A percentile compares a stretch with the other conserved stretches of the same genome.
Conservation (phyloP, 2,329 filamentous ascomycete species). For the Fusarium subtropicale region DNA sequence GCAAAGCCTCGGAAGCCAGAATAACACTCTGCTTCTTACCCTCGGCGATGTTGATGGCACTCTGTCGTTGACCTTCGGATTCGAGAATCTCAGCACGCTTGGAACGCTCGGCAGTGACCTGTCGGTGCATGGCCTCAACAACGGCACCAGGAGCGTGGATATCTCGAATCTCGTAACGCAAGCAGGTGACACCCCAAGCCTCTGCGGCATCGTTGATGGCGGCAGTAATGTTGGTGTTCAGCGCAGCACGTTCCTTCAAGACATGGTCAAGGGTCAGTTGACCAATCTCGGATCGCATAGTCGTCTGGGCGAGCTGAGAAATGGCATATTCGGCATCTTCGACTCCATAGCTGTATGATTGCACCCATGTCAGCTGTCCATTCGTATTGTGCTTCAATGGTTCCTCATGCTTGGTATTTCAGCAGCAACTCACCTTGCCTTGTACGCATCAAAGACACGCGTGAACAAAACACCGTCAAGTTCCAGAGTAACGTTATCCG, state of each 20-base stretch:
- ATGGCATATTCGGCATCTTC: slow-evolving; percentile 99
- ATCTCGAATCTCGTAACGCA: slow-evolving; percentile 97
- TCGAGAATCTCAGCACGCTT: slow-evolving; percentile 98
- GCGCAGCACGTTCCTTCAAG: slow-evolving; percentile 92
- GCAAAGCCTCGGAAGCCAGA: slow-evolving; percentile 90
- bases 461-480: slow-evolving; percentile 97
- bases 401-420: not conserved
- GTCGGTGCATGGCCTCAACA: slow-evolving; percentile 97
- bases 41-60: slow-evolving; percentile 98
- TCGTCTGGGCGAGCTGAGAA: slow-evolving; percentile 96
- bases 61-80: slow-evolving; percentile 95
- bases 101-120: slow-evolving; percentile 95
- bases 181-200: slow-evolving; percentile 95
- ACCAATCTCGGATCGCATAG: slow-evolving; percentile 98
- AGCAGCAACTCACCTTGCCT: slow-evolving; percentile 76
- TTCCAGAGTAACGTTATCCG: slow-evolving; percentile 97
- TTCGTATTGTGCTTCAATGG: not conserved
- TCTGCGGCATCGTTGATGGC: slow-evolving; percentile 98
- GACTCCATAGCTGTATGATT: slow-evolving; percentile 83
- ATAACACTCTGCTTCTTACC: slow-evolving; percentile 98
- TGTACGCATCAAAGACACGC: slow-evolving; percentile 96
- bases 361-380: slow-evolving; percentile 16
- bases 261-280: slow-evolving; percentile 97
- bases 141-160: slow-evolving; percentile 96
- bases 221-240: slow-evolving; percentile 98